Conservation (phyloP, 1,139 yeast species). For the Arxiozyma bovina region DNA sequence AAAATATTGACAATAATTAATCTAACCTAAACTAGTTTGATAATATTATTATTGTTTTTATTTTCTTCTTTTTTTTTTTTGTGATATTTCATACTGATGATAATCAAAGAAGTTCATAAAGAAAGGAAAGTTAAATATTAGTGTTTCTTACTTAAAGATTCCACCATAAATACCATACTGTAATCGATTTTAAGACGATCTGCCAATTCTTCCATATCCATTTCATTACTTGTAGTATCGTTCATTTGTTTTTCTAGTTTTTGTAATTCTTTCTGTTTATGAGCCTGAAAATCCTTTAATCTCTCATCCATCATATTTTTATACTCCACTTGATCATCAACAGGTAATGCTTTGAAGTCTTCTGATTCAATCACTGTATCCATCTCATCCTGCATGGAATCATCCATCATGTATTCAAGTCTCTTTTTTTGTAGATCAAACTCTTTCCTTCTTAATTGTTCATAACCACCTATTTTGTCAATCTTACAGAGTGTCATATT, state of each 20-base stretch:
- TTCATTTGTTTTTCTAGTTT: conserved; percentile 24
- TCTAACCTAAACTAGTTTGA: no score
- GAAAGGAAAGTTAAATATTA: not conserved
- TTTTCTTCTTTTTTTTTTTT: no score
- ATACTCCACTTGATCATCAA: conserved; percentile 31
- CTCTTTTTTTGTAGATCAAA: conserved; percentile 30
- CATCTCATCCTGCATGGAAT: conserved; percentile 32
- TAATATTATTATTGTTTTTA: not conserved
- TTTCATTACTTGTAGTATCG: conserved; percentile 25
- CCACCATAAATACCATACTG: conserved; percentile 28
- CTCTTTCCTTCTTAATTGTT: conserved; percentile 34
- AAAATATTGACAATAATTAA: not conserved
- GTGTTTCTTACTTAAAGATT: not conserved
- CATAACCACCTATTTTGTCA: conserved; percentile 39
- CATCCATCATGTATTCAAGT: conserved; percentile 31
- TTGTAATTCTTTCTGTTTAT: conserved; percentile 21
- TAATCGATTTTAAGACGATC: conserved; percentile 36
- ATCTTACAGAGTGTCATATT: conserved; percentile 37
- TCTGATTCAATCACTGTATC: conserved; percentile 33
- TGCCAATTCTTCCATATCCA: conserved; percentile 39
- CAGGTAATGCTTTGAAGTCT: conserved; percentile 31
- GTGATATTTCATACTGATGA: no score
- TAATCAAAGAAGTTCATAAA: no score
- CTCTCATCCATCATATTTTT: conserved; percentile 23
- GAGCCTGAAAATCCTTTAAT: conserved; percentile 16